A percentile compares a stretch with the other conserved stretches of the same genome.
These are phyloP conservation scores for Mycoemilia scoparia DNA, from an alignment of 192 early-diverging fungal species.

Conservation along the genomic window DNA sequence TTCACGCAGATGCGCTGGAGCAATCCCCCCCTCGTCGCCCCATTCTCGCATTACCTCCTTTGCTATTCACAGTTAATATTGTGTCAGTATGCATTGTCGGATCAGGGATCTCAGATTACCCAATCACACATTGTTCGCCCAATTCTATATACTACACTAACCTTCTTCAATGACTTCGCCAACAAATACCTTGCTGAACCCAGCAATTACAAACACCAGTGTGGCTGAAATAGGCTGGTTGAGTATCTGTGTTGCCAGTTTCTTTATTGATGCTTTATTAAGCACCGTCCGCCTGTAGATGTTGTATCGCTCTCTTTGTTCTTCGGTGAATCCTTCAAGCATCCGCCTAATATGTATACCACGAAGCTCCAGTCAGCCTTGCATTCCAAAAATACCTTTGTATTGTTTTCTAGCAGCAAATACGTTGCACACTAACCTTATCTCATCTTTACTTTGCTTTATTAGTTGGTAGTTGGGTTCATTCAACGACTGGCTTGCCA, in stretches of 20 bases:
- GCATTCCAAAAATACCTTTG: too few species aligned
- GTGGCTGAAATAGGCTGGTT: conserved; percentile 53
- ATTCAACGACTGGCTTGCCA: neutral
- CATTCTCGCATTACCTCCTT: conserved; percentile 64
- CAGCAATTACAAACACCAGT: conserved; percentile 64
- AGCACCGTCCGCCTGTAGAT: conserved; percentile 62
- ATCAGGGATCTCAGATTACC: neutral
- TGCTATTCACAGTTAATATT: conserved; percentile 29
- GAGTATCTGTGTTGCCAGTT: conserved; percentile 43
- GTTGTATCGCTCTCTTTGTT: conserved; percentile 62
- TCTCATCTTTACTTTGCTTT: conserved; percentile 23
- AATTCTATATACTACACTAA: conserved; percentile 5
- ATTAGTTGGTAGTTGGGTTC: conserved; percentile 8
- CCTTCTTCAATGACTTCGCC: conserved; percentile 74
- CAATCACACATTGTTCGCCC: neutral
- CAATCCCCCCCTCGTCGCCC: conserved; percentile 51
- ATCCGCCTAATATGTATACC: too few species aligned
- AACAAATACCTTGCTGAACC: conserved; percentile 81
- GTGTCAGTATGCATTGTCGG: neutral
- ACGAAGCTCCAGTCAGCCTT: too few species aligned
- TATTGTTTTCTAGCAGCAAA: too few species aligned
- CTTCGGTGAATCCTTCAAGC: conserved; percentile 27
- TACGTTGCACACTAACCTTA: conserved; percentile 15
- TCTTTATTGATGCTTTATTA: conserved; percentile 56
- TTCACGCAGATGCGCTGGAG: conserved; percentile 71